Percentiles rank a stretch among this genome's conserved stretches.
Evolutionary conservation across 257 asterid genomes (phyloP).

Genomic region (Rehmannia glutinosa): DNA sequence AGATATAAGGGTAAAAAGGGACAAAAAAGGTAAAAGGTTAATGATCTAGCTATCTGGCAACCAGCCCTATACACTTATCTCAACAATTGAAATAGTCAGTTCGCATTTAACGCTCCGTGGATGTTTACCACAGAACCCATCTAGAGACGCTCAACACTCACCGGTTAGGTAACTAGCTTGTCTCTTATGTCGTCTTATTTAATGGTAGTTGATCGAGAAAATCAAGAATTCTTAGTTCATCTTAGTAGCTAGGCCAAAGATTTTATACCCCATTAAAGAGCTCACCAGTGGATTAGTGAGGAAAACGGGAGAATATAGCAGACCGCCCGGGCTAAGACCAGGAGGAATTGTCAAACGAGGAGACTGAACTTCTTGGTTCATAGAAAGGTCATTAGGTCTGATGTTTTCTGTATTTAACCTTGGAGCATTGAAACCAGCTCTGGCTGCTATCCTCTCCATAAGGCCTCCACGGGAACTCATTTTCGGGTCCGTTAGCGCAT

Average conservation of each 20-base stretch:
- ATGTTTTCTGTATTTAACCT: constrained; percentile 60
- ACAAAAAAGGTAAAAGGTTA: too few species aligned
- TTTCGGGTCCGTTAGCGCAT: constrained; percentile 26
- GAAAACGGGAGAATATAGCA: constrained; percentile 78
- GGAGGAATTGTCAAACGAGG: constrained; percentile 68
- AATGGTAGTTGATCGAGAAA: neutral
- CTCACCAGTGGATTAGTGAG: constrained; percentile 59
- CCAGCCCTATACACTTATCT: too few species aligned
- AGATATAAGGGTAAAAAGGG: too few species aligned
- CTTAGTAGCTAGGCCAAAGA: too few species aligned
- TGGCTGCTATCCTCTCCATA: constrained; percentile 65
- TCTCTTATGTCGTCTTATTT: too few species aligned
- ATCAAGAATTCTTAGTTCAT: neutral
- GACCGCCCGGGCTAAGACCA: constrained; percentile 69
- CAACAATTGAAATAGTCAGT: too few species aligned
- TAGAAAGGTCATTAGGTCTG: constrained; percentile 36
- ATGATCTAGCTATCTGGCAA: too few species aligned
- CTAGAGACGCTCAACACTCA: too few species aligned
- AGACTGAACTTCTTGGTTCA: constrained; percentile 39
- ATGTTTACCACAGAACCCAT: too few species aligned
- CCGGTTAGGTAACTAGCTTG: too few species aligned
- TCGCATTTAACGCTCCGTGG: too few species aligned
- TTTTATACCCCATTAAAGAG: constrained; percentile 13
- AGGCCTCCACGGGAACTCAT: constrained; percentile 55
- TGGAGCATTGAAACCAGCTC: constrained; percentile 83